phyloP scores from a whole-genome alignment of 2,329 filamentous ascomycete species.

The Hymenoscyphus linearis region DNA sequence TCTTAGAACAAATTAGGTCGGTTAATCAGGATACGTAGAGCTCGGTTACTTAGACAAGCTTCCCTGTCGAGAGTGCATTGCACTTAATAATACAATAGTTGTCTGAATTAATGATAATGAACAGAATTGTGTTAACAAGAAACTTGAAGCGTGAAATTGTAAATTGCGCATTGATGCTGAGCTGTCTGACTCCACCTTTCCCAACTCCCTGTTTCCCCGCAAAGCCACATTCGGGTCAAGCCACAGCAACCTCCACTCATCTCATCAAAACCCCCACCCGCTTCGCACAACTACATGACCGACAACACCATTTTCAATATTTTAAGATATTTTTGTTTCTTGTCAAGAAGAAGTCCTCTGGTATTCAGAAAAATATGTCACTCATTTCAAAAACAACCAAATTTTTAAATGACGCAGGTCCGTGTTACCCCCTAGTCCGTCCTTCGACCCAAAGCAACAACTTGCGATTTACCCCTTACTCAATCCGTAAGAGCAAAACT shows the following conservation, averaged over 20 bases:
- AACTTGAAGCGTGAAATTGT: background rate
- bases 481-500: background rate
- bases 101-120: too few relatives aligned
- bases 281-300: too few relatives aligned
- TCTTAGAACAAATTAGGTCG: too few relatives aligned
- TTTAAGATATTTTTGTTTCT: too few relatives aligned
- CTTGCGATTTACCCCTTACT: background rate
- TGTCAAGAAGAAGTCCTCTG: too few relatives aligned
- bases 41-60: too few relatives aligned
- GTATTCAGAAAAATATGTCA: conserved; percentile 7
- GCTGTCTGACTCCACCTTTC: background rate
- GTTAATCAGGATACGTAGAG: too few relatives aligned
- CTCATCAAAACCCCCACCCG: too few relatives aligned
- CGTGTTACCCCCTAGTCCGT: background rate
- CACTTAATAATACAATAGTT: too few relatives aligned
- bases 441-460: background rate
- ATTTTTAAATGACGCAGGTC: conserved; percentile 27
- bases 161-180: background rate
- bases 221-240: background rate
- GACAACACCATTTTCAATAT: too few relatives aligned
- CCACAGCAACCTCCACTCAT: background rate
- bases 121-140: background rate
- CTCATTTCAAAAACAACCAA: conserved; percentile 17
- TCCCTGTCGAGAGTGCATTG: too few relatives aligned
- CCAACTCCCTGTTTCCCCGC: background rate